Evolutionary conservation across 2,329 filamentous ascomycete species (phyloP).

Genomic region (Metarhizium anisopliae): DNA sequence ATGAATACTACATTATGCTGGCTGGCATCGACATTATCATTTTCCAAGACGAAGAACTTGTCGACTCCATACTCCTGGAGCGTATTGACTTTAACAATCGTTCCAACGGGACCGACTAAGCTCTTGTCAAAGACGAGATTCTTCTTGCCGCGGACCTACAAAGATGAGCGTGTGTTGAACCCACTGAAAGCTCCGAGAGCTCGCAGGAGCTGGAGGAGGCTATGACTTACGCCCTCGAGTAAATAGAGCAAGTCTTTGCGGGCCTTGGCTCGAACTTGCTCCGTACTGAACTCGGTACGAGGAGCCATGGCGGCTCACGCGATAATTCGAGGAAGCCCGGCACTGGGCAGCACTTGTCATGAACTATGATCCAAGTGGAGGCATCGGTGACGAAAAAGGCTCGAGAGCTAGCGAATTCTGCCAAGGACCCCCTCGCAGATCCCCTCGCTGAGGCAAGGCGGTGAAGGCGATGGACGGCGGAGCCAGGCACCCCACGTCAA

Average conservation of each 20-base stretch:
- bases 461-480: not conserved
- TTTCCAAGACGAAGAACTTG: constrained; percentile 94
- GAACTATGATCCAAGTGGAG: constrained; percentile 3
- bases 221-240: constrained; percentile 79
- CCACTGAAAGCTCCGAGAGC: constrained; percentile 8
- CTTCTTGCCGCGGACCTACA: constrained; percentile 94
- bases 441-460: constrained; percentile 1
- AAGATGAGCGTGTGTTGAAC: constrained; percentile 5
- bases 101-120: constrained; percentile 79
- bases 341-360: not conserved
- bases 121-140: constrained; percentile 90
- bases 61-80: constrained; percentile 96
- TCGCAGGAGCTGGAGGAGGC: constrained; percentile 17
- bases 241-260: constrained; percentile 83
- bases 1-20: constrained; percentile 95
- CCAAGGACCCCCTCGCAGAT: not conserved
- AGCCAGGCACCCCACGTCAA: not conserved
- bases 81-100: constrained; percentile 90
- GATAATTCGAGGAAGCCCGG: not conserved
- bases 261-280: constrained; percentile 71
- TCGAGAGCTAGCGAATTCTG: constrained; percentile 1
- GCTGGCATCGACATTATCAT: constrained; percentile 86
- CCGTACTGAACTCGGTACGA: constrained; percentile 61
- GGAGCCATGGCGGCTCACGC: constrained; percentile 57
- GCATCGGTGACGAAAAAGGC: constrained; percentile 3